A percentile compares a stretch with the other conserved stretches of the same genome.
Conservation (phyloP, 2,329 filamentous ascomycete species). For the Apiospora rasikravindrae region DNA sequence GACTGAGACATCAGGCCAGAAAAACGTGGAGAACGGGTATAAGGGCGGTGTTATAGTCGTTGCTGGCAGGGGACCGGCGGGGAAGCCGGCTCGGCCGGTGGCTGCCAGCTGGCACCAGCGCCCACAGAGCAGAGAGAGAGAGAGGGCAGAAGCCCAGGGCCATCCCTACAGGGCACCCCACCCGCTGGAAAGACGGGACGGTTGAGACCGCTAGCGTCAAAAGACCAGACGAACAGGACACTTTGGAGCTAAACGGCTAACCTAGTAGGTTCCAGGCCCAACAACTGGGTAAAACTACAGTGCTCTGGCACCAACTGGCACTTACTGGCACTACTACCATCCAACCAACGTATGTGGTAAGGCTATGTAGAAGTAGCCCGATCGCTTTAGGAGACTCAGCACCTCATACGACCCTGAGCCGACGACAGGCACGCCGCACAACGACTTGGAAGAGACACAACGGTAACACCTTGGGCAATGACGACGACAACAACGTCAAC, state of each 20-base stretch:
- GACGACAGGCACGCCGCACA: background rate
- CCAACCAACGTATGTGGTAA: background rate
- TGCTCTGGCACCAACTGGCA: background rate
- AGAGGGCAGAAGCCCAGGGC: background rate
- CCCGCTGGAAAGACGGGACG: conserved; percentile 6
- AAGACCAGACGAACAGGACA: conserved; percentile 12
- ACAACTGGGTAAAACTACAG: background rate
- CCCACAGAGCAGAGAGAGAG: background rate
- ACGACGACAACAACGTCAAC: background rate
- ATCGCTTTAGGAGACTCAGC: background rate
- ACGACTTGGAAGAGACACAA: background rate
- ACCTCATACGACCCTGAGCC: background rate
- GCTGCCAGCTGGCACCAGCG: conserved; percentile 1
- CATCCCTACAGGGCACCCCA: background rate
- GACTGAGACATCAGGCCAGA: conserved; percentile 6
- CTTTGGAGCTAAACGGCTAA: background rate
- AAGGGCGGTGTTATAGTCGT: background rate
- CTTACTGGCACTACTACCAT: background rate
- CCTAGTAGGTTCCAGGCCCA: background rate
- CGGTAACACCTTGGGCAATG: background rate
- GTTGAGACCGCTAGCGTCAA: background rate
- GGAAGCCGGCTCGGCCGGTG: conserved; percentile 4
- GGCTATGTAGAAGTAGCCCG: too few relatives aligned
- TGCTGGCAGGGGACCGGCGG: conserved; percentile 4
- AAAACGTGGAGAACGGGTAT: conserved; percentile 5